Base-by-base conservation (phyloP, 2,329 filamentous ascomycete species). In the Alternaria infectoria region DNA sequence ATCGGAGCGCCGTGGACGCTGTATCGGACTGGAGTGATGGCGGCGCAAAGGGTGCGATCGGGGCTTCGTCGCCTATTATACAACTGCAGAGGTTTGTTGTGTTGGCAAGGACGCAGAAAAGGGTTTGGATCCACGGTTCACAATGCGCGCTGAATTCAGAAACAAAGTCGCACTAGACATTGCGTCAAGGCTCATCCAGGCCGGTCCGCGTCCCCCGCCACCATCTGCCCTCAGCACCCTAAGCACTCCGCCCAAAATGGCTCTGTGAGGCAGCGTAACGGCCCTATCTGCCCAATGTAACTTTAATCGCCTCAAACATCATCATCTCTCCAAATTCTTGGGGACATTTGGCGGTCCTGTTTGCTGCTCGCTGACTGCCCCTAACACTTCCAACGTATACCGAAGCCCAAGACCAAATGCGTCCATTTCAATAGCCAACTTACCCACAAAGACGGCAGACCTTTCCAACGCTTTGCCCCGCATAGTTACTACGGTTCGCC, bases 1-100 rank as follows among this genome's bases (percentile, higher is more conserved):
- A 54, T 64, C 60, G 68, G 28, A 44, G 47, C 59, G 47, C 43
- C 30, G 40, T 43, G 17, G 5, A 25, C 47, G 60, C 49, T 49
- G 40, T 32, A 12, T 32, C 15, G 13, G 55, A 17, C 23, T 19
- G 25, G 17, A 36, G 30, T 43, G 19, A 11, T 57, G 46, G 19
- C 17, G 21, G 30, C 32, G 45, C 44, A 28, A 32, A 30, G 10
- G 44, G 30, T 54, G 58, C 32, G 45, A 12, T 30, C 17, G 55
- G 43, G 40, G 55, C 47, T 44, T 25, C 15, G 17, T 4, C 11
- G 55, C 47, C 55, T 58, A 44, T 30, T 54, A 19, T 54, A 25
- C 21, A 9, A 44, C 25, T 23, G 49, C 55, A 19, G n/a, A 32
- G 15, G 12, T 40, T 12, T 36, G 43, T 47, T n/a, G 55, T 50